phyloP scores from a whole-genome alignment of 306 rosid genomes.

The Cicer pinnatifidum region DNA sequence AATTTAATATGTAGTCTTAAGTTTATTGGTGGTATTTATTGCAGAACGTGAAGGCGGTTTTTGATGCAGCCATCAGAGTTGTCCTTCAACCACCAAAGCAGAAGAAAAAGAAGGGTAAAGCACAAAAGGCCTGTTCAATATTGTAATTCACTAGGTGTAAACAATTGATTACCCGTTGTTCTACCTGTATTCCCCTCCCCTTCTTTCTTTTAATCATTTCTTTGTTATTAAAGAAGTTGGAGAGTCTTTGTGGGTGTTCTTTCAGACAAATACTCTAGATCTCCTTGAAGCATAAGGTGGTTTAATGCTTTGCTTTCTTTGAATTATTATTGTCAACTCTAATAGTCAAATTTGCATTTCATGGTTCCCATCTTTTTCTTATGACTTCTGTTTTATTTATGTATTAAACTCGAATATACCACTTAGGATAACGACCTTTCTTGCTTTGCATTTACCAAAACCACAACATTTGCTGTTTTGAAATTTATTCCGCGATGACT shows the following conservation, averaged over 20 bases:
- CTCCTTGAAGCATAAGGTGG: conserved; percentile 77
- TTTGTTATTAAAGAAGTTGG: conserved; percentile 66
- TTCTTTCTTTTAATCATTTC: conserved; percentile 51
- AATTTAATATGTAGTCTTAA: conserved; percentile 19
- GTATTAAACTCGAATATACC: conserved; percentile 64
- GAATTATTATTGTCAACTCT: conserved; percentile 72
- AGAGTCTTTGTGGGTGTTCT: conserved; percentile 58
- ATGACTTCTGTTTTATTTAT: conserved; percentile 48
- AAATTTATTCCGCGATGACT: too few species aligned
- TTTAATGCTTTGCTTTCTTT: conserved; percentile 56
- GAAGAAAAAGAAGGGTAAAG: conserved; percentile 96
- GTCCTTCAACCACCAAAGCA: conserved; percentile 99
- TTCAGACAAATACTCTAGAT: conserved; percentile 58
- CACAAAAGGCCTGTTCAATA: conserved; percentile 93
- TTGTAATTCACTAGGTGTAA: conserved; percentile 81
- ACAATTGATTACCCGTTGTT: conserved; percentile 60
- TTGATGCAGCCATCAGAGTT: conserved; percentile 95
- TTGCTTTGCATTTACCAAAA: conserved; percentile 30
- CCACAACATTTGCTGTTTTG: too few species aligned
- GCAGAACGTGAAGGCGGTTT: conserved; percentile 95
- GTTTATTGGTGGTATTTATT: conserved; percentile 37
- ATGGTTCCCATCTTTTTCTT: conserved; percentile 57
- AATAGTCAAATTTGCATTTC: conserved; percentile 62
- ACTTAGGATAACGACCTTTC: conserved; percentile 56
- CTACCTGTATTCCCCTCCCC: conserved; percentile 61